Evolutionary conservation across 768 basidiomycete species (phyloP).

Genomic region (Russula sp.): DNA sequence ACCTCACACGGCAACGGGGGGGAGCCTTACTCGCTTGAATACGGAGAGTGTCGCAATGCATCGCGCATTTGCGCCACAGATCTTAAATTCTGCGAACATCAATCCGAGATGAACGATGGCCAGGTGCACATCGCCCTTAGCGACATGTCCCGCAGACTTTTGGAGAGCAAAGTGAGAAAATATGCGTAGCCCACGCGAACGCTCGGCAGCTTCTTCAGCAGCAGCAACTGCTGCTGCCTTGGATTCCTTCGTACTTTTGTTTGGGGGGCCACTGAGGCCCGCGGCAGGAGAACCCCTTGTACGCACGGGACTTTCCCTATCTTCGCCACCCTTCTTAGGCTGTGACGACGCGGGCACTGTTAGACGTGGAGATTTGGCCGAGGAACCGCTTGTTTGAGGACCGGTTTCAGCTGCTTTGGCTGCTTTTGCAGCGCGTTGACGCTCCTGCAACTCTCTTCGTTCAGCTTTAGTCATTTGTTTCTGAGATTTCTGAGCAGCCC

Average conservation of each 20-base stretch:
- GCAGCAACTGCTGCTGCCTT: conserved; percentile 18
- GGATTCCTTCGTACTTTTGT: conserved; percentile 17
- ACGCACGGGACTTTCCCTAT: conserved; percentile 23
- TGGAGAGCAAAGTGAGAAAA: conserved; percentile 83
- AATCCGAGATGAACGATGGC: conserved; percentile 79
- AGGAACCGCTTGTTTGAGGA: background rate
- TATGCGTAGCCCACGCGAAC: conserved; percentile 65
- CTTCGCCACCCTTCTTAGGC: conserved; percentile 6
- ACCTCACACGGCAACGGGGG: conserved; percentile 16
- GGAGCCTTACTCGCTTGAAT: conserved; percentile 73
- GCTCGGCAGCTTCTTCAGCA: conserved; percentile 30
- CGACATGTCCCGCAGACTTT: conserved; percentile 40
- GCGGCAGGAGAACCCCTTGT: conserved; percentile 1
- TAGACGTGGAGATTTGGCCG: conserved; percentile 7
- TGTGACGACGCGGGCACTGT: background rate
- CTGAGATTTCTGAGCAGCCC: conserved; percentile 18
- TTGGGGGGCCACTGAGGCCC: conserved; percentile 17
- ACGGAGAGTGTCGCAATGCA: conserved; percentile 88
- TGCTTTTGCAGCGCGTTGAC: conserved; percentile 22
- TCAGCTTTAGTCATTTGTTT: conserved; percentile 33
- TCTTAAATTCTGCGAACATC: conserved; percentile 86
- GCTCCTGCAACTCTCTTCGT: conserved; percentile 23
- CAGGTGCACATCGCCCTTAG: conserved; percentile 88
- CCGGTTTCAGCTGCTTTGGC: background rate
- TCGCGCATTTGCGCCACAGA: conserved; percentile 91